These are phyloP conservation scores for Aspergillus sp. DNA, from an alignment of 2,329 filamentous ascomycete species.

Conservation along the genomic window DNA sequence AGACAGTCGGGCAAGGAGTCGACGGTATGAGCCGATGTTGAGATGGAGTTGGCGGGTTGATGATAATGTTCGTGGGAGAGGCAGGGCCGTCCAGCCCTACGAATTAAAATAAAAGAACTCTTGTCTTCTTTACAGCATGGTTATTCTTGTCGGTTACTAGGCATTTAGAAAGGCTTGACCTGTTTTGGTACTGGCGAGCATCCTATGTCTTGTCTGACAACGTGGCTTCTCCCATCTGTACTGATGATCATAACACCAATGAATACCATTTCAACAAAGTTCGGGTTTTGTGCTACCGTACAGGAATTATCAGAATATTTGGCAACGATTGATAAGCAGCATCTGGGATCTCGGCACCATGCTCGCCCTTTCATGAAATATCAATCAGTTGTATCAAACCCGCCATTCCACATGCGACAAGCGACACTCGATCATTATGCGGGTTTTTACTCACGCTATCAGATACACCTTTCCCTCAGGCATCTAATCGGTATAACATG, in stretches of 20 bases:
- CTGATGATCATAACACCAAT: slow-evolving; percentile 38
- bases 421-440: too few relatives aligned
- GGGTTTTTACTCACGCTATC: too few relatives aligned
- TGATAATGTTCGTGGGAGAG: slow-evolving; percentile 41
- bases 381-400: too few relatives aligned
- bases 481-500: too few relatives aligned
- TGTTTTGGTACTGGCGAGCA: slow-evolving; percentile 22
- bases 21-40: slow-evolving; percentile 39
- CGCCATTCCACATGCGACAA: too few relatives aligned
- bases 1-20: slow-evolving; percentile 39
- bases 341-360: too few relatives aligned
- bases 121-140: slow-evolving; percentile 28
- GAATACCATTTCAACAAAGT: slow-evolving; percentile 31
- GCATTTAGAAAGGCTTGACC: slow-evolving; percentile 26
- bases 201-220: slow-evolving; percentile 29
- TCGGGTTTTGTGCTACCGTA: neutral
- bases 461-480: too few relatives aligned
- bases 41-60: slow-evolving; percentile 41
- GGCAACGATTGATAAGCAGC: neutral
- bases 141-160: slow-evolving; percentile 27
- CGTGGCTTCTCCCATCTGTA: slow-evolving; percentile 33
- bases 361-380: neutral
- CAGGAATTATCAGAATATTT: neutral
- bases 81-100: slow-evolving; percentile 39
- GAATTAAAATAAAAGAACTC: slow-evolving; percentile 38